Evolutionary conservation across 2,329 filamentous ascomycete species (phyloP).

Genomic region (Cercospora zeae-maydis): DNA sequence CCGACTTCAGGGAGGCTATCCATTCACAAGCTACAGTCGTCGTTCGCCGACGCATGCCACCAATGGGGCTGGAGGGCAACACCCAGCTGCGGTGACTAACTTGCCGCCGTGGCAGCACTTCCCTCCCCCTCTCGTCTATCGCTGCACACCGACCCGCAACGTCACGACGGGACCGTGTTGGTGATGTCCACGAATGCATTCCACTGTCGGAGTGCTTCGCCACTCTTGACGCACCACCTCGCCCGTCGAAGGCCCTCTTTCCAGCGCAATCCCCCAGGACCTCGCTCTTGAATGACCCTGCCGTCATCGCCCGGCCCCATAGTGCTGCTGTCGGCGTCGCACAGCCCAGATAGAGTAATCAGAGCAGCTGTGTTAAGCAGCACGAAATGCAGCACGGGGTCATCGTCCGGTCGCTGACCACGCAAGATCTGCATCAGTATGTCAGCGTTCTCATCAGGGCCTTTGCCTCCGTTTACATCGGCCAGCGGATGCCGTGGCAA

Average conservation of each 20-base stretch:
- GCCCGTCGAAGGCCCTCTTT: conserved; percentile 89
- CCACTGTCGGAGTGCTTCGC: conserved; percentile 81
- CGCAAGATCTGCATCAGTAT: conserved; percentile 75
- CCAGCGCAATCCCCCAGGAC: conserved; percentile 84
- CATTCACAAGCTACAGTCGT: not conserved
- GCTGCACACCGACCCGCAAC: not conserved
- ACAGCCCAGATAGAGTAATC: conserved; percentile 79
- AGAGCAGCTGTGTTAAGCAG: conserved; percentile 89
- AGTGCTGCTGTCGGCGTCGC: conserved; percentile 73
- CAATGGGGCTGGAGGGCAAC: not conserved
- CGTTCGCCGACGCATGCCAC: not conserved
- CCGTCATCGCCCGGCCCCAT: conserved; percentile 81
- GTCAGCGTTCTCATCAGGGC: conserved; percentile 79
- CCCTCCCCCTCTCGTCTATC: not conserved
- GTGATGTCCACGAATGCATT: conserved; percentile 78
- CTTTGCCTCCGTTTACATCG: conserved; percentile 78
- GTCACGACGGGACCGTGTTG: conserved; percentile 43
- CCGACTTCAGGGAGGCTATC: not conserved
- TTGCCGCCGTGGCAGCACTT: not conserved
- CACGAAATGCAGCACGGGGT: conserved; percentile 89
- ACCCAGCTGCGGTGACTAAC: not conserved
- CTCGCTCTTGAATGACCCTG: conserved; percentile 73
- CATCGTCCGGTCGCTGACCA: conserved; percentile 67
- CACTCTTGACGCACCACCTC: conserved; percentile 81
- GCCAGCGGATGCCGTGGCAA: conserved; percentile 68